These are phyloP conservation scores for Botrytis tulipae DNA, from an alignment of 2,329 filamentous ascomycete genomes.

Conservation along the genomic window DNA sequence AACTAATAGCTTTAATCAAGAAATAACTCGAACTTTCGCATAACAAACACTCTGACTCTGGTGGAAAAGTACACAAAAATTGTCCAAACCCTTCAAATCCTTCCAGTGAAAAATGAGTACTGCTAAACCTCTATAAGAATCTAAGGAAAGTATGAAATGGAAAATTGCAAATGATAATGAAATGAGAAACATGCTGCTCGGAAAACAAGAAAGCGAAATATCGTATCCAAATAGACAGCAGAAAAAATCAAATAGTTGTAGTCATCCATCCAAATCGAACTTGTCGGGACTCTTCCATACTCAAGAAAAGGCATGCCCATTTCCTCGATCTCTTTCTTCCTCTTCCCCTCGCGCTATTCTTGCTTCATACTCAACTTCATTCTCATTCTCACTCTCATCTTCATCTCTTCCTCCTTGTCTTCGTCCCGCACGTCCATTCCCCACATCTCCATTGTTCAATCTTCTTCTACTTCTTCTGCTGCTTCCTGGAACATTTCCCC, in stretches of 20 bases:
- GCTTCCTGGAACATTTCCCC: rapidly evolving
- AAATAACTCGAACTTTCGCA: background rate
- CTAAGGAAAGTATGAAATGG: background rate
- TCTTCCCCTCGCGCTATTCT: background rate
- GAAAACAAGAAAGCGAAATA: background rate
- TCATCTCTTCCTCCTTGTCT: background rate
- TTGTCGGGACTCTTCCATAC: background rate
- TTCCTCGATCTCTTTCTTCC: background rate
- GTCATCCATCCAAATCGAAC: background rate
- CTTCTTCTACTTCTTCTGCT: background rate
- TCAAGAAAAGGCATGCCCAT: background rate
- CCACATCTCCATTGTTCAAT: background rate
- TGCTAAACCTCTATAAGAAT: background rate
- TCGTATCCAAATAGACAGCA: background rate
- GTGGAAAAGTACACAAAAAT: background rate
- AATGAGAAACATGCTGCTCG: background rate
- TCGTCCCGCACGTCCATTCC: background rate
- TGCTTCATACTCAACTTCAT: background rate
- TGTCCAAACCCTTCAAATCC: background rate
- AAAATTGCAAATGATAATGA: background rate
- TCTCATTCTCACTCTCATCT: background rate
- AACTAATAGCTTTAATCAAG: background rate
- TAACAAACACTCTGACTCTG: background rate
- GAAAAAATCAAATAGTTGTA: background rate
- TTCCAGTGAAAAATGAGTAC: background rate